phyloP scores from a whole-genome alignment of 495 filamentous ascomycete species.

The Tuber microsphaerosporum region DNA sequence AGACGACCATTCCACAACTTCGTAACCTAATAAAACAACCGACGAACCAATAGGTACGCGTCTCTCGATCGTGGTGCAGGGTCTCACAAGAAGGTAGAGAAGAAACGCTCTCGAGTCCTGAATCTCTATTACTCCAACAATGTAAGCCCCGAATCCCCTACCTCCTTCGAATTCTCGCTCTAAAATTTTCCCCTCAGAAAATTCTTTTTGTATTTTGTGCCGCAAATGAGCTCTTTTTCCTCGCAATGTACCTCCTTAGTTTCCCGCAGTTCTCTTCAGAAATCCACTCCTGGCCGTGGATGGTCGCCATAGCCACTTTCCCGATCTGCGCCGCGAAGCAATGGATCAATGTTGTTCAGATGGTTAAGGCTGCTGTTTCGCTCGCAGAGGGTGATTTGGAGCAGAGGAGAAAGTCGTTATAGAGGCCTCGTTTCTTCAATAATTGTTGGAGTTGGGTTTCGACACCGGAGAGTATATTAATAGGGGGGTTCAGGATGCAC shows the following conservation, averaged over 20 bases:
- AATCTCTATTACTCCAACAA: constrained; percentile 96
- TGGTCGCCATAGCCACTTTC: constrained; percentile 69
- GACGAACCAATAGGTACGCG: constrained; percentile 33
- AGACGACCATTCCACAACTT: background rate
- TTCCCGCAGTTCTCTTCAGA: constrained; percentile 72
- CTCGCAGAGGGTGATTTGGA: constrained; percentile 77
- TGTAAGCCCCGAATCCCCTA: constrained; percentile 50
- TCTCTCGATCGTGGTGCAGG: constrained; percentile 40
- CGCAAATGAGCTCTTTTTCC: constrained; percentile 92
- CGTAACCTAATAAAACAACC: constrained; percentile 1
- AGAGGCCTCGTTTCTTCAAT: background rate
- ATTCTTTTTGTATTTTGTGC: constrained; percentile 87
- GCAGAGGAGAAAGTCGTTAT: constrained; percentile 45
- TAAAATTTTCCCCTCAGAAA: constrained; percentile 50
- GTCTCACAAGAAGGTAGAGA: constrained; percentile 83
- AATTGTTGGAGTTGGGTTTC: background rate
- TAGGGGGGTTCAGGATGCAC: background rate
- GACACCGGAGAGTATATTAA: background rate
- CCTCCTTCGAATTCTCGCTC: background rate
- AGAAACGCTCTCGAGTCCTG: constrained; percentile 67
- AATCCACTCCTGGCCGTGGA: constrained; percentile 70
- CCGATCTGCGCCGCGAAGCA: constrained; percentile 90
- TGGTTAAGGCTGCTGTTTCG: constrained; percentile 89
- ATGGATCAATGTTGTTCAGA: constrained; percentile 84
- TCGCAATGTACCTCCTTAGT: constrained; percentile 92